phyloP scores from a whole-genome alignment of 1,284 basidiomycete genomes.

The Wallemia ichthyophaga region DNA sequence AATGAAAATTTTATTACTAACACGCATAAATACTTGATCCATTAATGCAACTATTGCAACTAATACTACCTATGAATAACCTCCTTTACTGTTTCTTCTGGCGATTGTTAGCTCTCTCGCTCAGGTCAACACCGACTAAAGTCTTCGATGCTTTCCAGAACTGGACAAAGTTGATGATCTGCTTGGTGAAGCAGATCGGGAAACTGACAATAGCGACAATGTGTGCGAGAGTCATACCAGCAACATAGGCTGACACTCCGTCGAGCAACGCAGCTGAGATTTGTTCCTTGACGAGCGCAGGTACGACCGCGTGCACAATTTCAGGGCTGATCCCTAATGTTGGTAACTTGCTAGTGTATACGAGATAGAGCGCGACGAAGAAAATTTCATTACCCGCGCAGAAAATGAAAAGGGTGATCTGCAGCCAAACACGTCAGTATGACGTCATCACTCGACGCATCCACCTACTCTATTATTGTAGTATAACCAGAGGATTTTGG shows the following conservation, averaged over 20 bases:
- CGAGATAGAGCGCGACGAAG: conserved; percentile 83
- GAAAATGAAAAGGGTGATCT: conserved; percentile 66
- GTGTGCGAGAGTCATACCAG: conserved; percentile 45
- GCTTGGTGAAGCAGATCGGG: conserved; percentile 55
- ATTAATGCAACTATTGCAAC: background rate
- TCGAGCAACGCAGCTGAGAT: conserved; percentile 3
- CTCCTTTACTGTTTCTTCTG: background rate
- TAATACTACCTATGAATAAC: too few relatives aligned
- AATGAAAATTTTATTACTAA: background rate
- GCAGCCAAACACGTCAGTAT: background rate
- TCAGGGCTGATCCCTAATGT: background rate
- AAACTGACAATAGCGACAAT: conserved; percentile 33
- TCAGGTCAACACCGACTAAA: conserved; percentile 7
- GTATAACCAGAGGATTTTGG: conserved; percentile 67
- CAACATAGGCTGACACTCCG: conserved; percentile 12
- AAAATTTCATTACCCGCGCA: conserved; percentile 95
- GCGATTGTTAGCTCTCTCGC: background rate
- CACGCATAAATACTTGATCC: background rate
- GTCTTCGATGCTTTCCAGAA: conserved; percentile 97
- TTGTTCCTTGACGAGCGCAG: background rate
- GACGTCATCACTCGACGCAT: background rate
- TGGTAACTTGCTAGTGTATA: conserved; percentile 14
- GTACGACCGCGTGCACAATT: conserved; percentile 7
- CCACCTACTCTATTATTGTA: conserved; percentile 62
- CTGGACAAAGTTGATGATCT: conserved; percentile 83